These are phyloP conservation scores for Sarocladium brachiariae DNA, from an alignment of 2,329 filamentous ascomycete genomes.

Conservation along the genomic window DNA sequence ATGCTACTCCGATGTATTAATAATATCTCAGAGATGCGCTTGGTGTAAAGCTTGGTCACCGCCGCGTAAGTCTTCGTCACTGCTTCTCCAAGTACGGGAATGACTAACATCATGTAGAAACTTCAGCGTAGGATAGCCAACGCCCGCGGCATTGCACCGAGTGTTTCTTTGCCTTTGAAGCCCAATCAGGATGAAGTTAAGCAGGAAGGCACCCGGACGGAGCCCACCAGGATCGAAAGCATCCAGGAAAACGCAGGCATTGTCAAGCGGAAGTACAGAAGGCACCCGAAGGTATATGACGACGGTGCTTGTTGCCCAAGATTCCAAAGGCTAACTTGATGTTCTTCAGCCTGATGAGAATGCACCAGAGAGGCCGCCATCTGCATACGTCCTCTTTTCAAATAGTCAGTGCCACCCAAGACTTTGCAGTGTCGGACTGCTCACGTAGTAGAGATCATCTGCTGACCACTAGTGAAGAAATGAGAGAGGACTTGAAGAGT, in stretches of 20 bases:
- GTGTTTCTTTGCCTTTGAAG: constrained; percentile 42
- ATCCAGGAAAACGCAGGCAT: constrained; percentile 37
- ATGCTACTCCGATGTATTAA: constrained; percentile 14
- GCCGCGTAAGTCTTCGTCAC: constrained; percentile 53
- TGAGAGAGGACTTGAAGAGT: constrained; percentile 70
- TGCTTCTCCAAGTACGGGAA: constrained; percentile 10
- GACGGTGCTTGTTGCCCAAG: too few relatives aligned
- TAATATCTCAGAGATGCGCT: constrained; percentile 55
- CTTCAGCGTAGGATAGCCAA: constrained; percentile 78
- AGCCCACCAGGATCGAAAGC: constrained; percentile 39
- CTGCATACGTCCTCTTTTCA: constrained; percentile 79
- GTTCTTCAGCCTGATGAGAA: constrained; percentile 60
- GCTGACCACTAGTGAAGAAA: constrained; percentile 39
- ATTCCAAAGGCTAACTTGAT: too few relatives aligned
- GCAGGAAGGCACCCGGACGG: constrained; percentile 46
- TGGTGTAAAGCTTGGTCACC: constrained; percentile 72
- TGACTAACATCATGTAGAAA: constrained; percentile 47
- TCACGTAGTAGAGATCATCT: not conserved
- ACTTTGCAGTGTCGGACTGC: not conserved
- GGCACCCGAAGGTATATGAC: constrained; percentile 63
- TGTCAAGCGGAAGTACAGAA: constrained; percentile 67
- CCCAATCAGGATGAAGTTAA: constrained; percentile 46
- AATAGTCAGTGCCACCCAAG: constrained; percentile 54
- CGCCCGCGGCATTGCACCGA: constrained; percentile 55
- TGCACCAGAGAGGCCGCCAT: constrained; percentile 72